Percentiles rank a stretch among this genome's conserved stretches.
Evolutionary conservation across 495 filamentous ascomycete genomes (phyloP).

Genomic region (Neurospora pannonica): DNA sequence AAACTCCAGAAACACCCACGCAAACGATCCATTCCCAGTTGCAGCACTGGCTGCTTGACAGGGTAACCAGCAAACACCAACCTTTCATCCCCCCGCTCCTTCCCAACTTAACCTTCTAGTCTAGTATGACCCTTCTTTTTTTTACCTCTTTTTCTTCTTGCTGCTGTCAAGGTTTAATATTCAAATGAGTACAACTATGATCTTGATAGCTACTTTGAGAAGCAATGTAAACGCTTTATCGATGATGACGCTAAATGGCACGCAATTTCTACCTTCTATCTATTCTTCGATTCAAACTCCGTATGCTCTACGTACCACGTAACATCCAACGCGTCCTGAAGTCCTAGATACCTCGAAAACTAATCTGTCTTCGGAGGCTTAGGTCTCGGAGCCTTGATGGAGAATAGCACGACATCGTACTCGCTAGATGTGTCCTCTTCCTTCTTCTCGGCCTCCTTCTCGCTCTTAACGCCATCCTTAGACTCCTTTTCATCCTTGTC

Average conservation of each 20-base stretch:
- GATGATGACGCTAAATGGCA: not conserved
- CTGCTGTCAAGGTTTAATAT: not conserved
- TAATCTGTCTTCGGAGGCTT: conserved; percentile 1
- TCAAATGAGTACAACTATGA: not conserved
- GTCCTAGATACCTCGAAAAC: not conserved
- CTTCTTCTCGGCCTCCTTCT: conserved; percentile 1
- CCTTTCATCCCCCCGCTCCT: not conserved
- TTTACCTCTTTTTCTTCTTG: not conserved
- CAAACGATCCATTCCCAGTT: not conserved
- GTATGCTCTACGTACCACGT: not conserved
- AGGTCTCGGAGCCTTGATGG: conserved; percentile 12
- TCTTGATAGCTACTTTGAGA: not conserved
- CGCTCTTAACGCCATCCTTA: not conserved
- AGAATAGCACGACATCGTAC: conserved; percentile 21
- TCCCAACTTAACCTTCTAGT: not conserved
- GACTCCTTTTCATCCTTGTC: not conserved
- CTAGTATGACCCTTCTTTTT: not conserved
- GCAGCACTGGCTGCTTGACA: not conserved
- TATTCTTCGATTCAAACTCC: not conserved
- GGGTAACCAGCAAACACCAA: not conserved
- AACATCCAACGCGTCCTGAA: not conserved
- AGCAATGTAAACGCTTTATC: not conserved
- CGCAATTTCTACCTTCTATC: not conserved
- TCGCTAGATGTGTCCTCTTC: not conserved
- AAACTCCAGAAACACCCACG: not conserved